Percentiles rank a stretch among this genome's conserved stretches.
Evolutionary conservation across 371 early-diverging fungal genomes (phyloP).

Genomic region (Umbelopsis sp.): DNA sequence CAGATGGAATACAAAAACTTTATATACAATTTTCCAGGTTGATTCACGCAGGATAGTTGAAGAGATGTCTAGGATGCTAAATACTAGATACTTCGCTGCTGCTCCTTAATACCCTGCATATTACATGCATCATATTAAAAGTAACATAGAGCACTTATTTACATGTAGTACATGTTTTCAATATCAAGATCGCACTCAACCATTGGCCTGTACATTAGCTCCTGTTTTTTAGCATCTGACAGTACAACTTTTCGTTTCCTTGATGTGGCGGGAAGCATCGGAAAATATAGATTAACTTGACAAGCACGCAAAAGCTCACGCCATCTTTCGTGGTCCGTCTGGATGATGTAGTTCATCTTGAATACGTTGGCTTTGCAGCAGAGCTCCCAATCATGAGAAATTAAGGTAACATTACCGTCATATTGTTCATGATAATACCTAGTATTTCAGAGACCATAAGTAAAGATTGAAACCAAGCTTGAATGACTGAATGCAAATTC

Average conservation of each 20-base stretch:
- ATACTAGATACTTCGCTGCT: too few species aligned
- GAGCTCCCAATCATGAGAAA: background rate
- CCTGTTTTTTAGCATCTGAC: background rate
- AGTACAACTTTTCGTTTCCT: background rate
- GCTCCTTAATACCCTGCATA: too few species aligned
- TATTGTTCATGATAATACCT: background rate
- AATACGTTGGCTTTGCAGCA: background rate
- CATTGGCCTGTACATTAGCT: background rate
- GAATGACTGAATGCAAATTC: background rate
- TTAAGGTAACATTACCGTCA: background rate
- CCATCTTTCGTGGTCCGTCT: background rate
- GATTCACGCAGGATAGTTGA: too few species aligned
- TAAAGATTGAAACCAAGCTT: background rate
- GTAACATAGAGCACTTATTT: too few species aligned
- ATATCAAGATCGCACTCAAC: too few species aligned
- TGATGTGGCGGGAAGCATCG: background rate
- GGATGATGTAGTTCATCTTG: background rate
- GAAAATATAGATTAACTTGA: background rate
- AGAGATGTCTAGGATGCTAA: too few species aligned
- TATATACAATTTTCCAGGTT: too few species aligned
- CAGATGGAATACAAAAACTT: too few species aligned
- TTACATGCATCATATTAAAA: too few species aligned
- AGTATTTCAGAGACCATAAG: background rate
- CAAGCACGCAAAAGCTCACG: background rate
- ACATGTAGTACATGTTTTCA: too few species aligned